Percentiles rank a stretch among this genome's conserved stretches.
Evolutionary conservation across 169 alveolate species (phyloP).

Genomic region (Eimeria falciformis): DNA sequence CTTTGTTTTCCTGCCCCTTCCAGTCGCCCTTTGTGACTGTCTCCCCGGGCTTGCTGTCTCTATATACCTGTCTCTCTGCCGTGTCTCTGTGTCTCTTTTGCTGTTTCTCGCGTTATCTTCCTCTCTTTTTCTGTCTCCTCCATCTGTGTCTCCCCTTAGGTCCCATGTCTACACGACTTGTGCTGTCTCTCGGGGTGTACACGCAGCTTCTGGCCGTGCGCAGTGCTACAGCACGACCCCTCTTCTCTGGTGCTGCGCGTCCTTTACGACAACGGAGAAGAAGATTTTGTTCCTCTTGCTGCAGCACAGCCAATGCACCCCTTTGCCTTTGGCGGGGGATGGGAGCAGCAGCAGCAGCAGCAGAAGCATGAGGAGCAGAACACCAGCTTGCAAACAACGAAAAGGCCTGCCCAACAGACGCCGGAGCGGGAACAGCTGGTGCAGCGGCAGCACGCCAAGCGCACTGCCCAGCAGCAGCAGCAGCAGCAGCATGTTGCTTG

Average conservation of each 20-base stretch:
- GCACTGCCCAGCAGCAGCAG: background rate
- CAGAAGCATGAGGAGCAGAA: background rate
- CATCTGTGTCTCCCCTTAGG: background rate
- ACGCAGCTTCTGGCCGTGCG: slow-evolving; percentile 61
- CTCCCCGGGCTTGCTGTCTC: background rate
- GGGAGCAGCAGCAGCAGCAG: slow-evolving; percentile 55
- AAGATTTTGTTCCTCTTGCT: slow-evolving; percentile 25
- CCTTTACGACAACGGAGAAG: slow-evolving; percentile 58
- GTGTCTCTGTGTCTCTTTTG: background rate
- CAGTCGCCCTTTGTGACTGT: too few species aligned
- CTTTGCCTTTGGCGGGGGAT: slow-evolving; percentile 53
- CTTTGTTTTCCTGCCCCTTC: background rate
- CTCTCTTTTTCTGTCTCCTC: too few species aligned
- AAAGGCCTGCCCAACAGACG: background rate
- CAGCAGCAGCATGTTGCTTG: background rate
- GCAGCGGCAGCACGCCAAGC: background rate
- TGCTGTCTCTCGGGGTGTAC: background rate
- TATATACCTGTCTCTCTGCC: background rate
- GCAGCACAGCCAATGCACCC: slow-evolving; percentile 59
- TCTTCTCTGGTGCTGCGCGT: slow-evolving; percentile 30
- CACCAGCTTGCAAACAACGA: background rate
- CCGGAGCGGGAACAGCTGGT: background rate
- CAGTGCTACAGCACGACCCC: slow-evolving; percentile 26
- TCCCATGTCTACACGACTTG: background rate
- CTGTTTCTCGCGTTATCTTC: background rate